phyloP scores from a whole-genome alignment of 257 asterid species.

The Salvia splendens region DNA sequence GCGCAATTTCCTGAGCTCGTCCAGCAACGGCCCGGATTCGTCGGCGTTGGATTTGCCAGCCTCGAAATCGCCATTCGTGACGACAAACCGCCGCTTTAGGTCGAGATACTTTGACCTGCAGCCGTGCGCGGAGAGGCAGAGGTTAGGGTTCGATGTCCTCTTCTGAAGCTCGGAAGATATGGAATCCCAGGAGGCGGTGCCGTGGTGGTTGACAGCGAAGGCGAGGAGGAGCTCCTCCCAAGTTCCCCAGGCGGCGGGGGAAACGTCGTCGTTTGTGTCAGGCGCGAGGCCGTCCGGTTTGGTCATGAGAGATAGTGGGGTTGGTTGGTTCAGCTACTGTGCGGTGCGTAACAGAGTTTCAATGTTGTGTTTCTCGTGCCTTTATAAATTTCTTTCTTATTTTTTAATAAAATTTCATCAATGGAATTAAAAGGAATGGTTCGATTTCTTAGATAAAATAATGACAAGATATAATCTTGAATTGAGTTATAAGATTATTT shows the following conservation, averaged over 20 bases:
- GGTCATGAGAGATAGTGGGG: conserved; percentile 45
- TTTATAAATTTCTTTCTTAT: conserved; percentile 18
- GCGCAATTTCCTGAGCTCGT: conserved; percentile 71
- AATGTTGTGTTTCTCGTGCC: conserved; percentile 21
- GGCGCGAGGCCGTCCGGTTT: conserved; percentile 48
- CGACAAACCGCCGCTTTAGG: conserved; percentile 53
- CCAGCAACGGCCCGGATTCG: conserved; percentile 54
- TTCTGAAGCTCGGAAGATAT: conserved; percentile 68
- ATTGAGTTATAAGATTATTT: not conserved
- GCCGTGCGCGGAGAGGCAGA: conserved; percentile 44
- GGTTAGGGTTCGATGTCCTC: conserved; percentile 45
- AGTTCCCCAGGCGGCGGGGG: conserved; percentile 62
- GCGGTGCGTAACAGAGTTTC: conserved; percentile 39
- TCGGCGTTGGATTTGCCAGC: conserved; percentile 42
- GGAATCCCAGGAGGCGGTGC: conserved; percentile 67
- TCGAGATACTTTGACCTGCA: conserved; percentile 55
- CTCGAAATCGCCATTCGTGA: conserved; percentile 35
- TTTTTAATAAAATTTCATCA: too few species aligned
- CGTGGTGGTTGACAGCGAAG: conserved; percentile 85
- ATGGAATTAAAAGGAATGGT: not conserved
- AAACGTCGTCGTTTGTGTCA: conserved; percentile 37
- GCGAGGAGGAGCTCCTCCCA: conserved; percentile 83
- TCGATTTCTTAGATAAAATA: too few species aligned
- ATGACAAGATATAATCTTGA: not conserved
- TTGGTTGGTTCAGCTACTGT: conserved; percentile 14